Conservation (phyloP, 2,329 filamentous ascomycete species). For the Pezicula rhizophila region DNA sequence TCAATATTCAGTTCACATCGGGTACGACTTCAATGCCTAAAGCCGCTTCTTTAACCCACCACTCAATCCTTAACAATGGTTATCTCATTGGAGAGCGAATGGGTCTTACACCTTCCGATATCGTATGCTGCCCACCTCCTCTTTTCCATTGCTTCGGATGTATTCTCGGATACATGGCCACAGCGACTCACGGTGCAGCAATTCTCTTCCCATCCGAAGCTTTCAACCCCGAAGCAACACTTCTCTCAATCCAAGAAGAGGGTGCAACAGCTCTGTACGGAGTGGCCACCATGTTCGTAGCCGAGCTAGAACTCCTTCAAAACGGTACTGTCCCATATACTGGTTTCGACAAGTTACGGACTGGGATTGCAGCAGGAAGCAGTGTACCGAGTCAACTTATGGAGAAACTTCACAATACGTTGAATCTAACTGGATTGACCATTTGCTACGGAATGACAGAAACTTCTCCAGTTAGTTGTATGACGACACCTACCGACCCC, state of each 20-base stretch:
- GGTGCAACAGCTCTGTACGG: slow-evolving; percentile 68
- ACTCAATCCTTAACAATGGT: slow-evolving; percentile 88
- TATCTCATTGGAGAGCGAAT: slow-evolving; percentile 78
- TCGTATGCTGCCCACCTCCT: slow-evolving; percentile 79
- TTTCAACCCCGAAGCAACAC: slow-evolving; percentile 71
- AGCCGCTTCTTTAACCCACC: slow-evolving; percentile 82
- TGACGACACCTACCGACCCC: slow-evolving; percentile 65
- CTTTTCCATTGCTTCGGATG: slow-evolving; percentile 88
- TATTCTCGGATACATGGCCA: slow-evolving; percentile 93
- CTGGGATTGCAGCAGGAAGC: slow-evolving; percentile 86
- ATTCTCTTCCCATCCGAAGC: slow-evolving; percentile 84
- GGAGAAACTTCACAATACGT: slow-evolving; percentile 62
- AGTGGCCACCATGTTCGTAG: slow-evolving; percentile 91
- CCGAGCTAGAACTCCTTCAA: slow-evolving; percentile 73
- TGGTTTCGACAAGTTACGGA: slow-evolving; percentile 63
- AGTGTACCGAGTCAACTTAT: slow-evolving; percentile 81
- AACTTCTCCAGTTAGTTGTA: slow-evolving; percentile 45
- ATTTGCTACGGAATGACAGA: slow-evolving; percentile 66
- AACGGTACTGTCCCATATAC: slow-evolving; percentile 34
- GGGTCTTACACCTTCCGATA: slow-evolving; percentile 67
- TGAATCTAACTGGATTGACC: slow-evolving; percentile 77
- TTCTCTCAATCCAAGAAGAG: slow-evolving; percentile 46
- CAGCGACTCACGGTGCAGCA: slow-evolving; percentile 72
- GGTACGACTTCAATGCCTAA: slow-evolving; percentile 91
- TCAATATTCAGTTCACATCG: slow-evolving; percentile 96